Percentiles rank a stretch among this genome's conserved stretches.
These are phyloP conservation scores for Coemansia sp. DNA, from an alignment of 192 early-diverging fungal genomes.

Conservation along the genomic window DNA sequence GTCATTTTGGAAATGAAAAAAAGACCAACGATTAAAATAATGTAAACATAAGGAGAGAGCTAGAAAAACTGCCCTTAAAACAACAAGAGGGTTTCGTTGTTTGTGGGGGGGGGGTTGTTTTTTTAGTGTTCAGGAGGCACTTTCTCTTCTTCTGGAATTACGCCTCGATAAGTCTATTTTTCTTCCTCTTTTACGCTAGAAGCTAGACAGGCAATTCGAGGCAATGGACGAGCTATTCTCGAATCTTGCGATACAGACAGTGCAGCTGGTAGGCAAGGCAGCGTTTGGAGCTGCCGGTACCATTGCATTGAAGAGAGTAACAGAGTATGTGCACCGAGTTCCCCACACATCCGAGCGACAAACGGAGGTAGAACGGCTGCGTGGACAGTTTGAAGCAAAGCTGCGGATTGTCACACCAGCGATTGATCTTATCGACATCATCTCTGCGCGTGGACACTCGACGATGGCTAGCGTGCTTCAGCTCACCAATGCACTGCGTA, in stretches of 20 bases:
- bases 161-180: constrained; percentile 3
- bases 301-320: constrained; percentile 51
- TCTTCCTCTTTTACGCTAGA: not conserved
- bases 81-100: not conserved
- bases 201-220: not conserved
- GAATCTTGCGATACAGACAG: constrained; percentile 61
- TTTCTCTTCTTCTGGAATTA: not conserved
- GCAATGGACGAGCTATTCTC: constrained; percentile 65
- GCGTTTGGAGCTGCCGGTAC: constrained; percentile 56
- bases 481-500: constrained; percentile 56
- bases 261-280: constrained; percentile 61
- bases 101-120: not conserved
- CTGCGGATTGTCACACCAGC: constrained; percentile 63
- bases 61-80: not conserved
- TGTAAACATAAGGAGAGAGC: not conserved
- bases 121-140: not conserved
- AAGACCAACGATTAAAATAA: not conserved
- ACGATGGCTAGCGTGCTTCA: constrained; percentile 58
- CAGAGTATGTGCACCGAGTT: constrained; percentile 44
- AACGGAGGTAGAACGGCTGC: constrained; percentile 40
- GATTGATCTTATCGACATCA: constrained; percentile 66
- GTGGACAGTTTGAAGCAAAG: constrained; percentile 53
- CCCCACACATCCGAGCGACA: constrained; percentile 20
- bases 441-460: constrained; percentile 62
- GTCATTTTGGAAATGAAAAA: constrained; percentile 4